Base-by-base conservation (phyloP, 2,329 filamentous ascomycete genomes). In the Dendrostoma leiphaemia region DNA sequence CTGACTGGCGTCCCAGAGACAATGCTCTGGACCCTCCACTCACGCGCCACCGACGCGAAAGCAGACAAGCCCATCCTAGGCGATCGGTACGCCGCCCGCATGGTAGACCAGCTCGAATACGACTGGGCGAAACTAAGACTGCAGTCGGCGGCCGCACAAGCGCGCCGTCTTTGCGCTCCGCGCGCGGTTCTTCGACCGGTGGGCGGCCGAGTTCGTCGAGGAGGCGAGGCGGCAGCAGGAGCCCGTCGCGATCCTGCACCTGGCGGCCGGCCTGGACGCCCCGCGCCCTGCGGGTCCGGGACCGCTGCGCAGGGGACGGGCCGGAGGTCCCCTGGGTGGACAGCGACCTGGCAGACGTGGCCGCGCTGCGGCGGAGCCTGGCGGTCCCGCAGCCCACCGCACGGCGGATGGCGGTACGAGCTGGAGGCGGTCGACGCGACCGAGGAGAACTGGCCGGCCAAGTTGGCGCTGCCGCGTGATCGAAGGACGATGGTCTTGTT, bases 211-310 rank as follows among this genome's bases (percentile, higher is more conserved):
- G 2, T 55, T 55, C 21, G 23, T 59, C 24, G 34, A 34, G 7
- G 35, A 51, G 19, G 47, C 55, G 1, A 35, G 34, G 35, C 19
- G 17, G 19, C 28, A 51, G 24, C 29, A 31, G 7, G n/a, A 37
- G n/a, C 24, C 48, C 9, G 48, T 56, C n/a, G 58, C 57, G 40
- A 44, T 59, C 17, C 43, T 59, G 15, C 57, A 59, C 12, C 51
- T 59, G 10, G 57, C 57, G 13, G 49, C 45, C 3, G 57, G 57
- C 3, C 35, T 59, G 21, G 57, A 59, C 31, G 55, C 54, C n/a
- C 13, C 57, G 57, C 24, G 54, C 54, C 17, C 13, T 57, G 28
- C 53, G 57, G 19, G 37, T 59, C 2, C 44, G 45, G 17, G 40
- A 49, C 15, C 21, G 23, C 6, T 46, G 43, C 17, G n/a, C n/a